Base-by-base conservation (phyloP, 1,139 yeast species). In the Candida sanyaensis region DNA sequence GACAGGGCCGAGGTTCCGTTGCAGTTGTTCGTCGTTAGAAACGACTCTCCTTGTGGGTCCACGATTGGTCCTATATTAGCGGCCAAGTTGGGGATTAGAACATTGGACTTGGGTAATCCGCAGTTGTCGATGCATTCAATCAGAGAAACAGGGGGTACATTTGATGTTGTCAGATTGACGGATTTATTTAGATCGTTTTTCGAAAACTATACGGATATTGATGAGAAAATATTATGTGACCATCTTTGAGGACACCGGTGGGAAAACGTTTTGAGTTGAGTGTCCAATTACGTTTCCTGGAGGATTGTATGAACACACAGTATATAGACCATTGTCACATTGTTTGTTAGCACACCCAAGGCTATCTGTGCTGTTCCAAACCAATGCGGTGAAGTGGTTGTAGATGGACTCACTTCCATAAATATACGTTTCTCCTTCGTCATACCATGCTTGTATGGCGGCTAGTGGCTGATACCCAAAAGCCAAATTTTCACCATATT, bases 41-140 rank as follows among this genome's bases (percentile, higher is more conserved):
- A 93, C 63, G 96, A 88, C 59, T 84, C 96, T 1, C 89, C 97
- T 3, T 93, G 98, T 69, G 99, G 99, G 1, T 87, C 96, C 2
- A 93, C 99, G 1, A 93, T 93, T 60, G 99, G 39, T 9, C 39
- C 39, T n/a, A 34, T 34, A 8, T 34, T 34, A 23, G 86, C 97
- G 30, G 86, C 96, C 4, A 88, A 88, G 59, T 77, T 93, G 43
- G 99, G 99, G 45, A 79, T 93, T 42, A 80, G 96, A 63, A 90
- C 97, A 3, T 70, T 93, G 51, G 99, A 93, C 66, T 72, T 93
- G 50, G 99, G 99, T 47, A 91, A 90, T 63, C 96, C 98, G 2
- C 96, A 92, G 64, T 74, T 93, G 58, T 86, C 96, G 47, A 93
- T 93, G 99, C 99, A 93, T 63, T 88, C 96, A 2, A 86, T 90